Percentiles rank a stretch among this genome's conserved stretches.
These are phyloP conservation scores for Pterulicium gracile DNA, from an alignment of 1,284 basidiomycete species.

Conservation along the genomic window DNA sequence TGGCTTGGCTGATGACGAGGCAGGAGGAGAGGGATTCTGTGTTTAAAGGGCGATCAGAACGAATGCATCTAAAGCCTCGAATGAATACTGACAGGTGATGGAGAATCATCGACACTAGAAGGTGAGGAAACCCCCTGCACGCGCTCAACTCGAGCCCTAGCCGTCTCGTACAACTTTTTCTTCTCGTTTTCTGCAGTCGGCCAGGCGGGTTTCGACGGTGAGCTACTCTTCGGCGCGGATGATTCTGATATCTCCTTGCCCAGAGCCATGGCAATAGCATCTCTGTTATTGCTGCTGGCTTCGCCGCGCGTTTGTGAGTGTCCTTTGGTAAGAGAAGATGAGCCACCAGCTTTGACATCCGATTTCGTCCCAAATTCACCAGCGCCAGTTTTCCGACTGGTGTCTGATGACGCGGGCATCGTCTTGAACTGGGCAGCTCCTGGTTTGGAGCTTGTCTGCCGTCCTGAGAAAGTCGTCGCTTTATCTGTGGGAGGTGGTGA, in stretches of 20 bases:
- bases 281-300: constrained; percentile 6
- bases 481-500: constrained; percentile 10
- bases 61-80: not conserved
- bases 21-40: not conserved
- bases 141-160: constrained; percentile 48
- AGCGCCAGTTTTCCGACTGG: not conserved
- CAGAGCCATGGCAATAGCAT: constrained; percentile 11
- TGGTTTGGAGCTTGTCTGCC: constrained; percentile 13
- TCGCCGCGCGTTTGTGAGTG: constrained; percentile 4
- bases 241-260: constrained; percentile 8
- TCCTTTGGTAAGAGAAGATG: constrained; percentile 7
- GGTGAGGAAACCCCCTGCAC: constrained; percentile 35
- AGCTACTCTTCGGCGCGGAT: not conserved
- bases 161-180: constrained; percentile 50
- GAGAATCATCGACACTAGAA: not conserved
- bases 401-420: constrained; percentile 10
- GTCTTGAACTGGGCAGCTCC: constrained; percentile 10
- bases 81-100: not conserved
- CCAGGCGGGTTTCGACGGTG: constrained; percentile 24
- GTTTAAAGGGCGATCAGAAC: constrained; percentile 5
- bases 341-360: not conserved
- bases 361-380: not conserved
- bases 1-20: constrained; percentile 7
- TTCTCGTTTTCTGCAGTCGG: constrained; percentile 59
- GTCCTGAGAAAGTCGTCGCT: constrained; percentile 12